A percentile compares a stretch with the other conserved stretches of the same genome.
Evolutionary conservation across 2,329 filamentous ascomycete genomes (phyloP).

Genomic region (Ophiostoma piceae): DNA sequence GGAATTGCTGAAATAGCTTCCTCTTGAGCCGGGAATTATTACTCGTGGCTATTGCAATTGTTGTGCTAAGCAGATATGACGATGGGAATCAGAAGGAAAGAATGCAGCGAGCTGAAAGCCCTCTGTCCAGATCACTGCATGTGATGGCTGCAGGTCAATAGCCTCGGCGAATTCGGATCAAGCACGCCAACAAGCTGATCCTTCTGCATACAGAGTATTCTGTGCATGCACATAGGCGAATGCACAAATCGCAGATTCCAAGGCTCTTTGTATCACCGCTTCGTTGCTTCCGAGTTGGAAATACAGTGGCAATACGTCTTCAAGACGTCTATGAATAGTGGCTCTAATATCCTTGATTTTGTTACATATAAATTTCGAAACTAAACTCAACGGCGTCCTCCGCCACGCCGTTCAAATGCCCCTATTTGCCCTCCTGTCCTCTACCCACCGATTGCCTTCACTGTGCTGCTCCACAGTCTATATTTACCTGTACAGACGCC

Average conservation of each 20-base stretch:
- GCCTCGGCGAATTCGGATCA: neutral
- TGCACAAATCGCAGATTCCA: neutral
- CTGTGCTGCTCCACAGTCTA: conserved; percentile 1
- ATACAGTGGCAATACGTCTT: neutral
- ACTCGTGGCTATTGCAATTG: neutral
- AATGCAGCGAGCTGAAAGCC: neutral
- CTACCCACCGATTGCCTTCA: neutral
- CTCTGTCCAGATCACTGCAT: neutral
- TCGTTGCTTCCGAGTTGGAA: conserved; percentile 3
- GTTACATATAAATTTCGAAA: neutral
- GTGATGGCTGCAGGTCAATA: neutral
- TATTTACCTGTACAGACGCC: neutral
- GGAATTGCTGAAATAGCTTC: neutral
- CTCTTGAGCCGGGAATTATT: neutral
- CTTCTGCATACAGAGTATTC: neutral
- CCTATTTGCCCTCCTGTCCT: neutral
- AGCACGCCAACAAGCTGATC: neutral
- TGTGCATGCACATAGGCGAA: neutral
- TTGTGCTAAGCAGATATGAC: neutral
- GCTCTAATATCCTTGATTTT: neutral
- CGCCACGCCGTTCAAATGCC: neutral
- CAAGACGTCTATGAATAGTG: neutral
- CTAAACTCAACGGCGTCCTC: neutral
- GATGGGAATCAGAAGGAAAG: neutral
- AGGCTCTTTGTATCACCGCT: neutral